Base-by-base conservation (phyloP, 495 filamentous ascomycete genomes). In the Daldinia concentrica region DNA sequence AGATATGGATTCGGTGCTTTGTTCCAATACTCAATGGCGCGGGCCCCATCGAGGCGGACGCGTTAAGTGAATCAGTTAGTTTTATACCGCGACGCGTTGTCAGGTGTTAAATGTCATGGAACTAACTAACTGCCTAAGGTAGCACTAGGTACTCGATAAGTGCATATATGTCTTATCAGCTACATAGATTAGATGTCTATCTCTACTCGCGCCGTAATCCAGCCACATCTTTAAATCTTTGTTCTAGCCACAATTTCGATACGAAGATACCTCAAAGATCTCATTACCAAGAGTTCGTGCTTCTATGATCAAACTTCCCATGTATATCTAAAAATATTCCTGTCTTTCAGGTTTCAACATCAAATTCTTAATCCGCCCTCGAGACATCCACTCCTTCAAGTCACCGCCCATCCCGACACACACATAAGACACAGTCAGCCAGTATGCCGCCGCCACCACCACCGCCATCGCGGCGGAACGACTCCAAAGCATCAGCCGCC, bases 401-500 rank as follows among this genome's bases (percentile, higher is more conserved):
- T 26, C 55, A 7, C 41, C 14, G 32, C n/a, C 22, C 37, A 48
- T 30, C 26, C 12, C 14, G 15, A 26, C 9, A 36, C 14, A 41
- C 11, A 54, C 8, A 30, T 26, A n/a, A 41, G 5, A 41, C 39
- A 6, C 15, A 41, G 15, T 17, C 52, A 41, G 39, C 26, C 52
- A 41, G 39, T 17, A 43, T 62, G 69, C 73, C 78, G 7, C 77
- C 78, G 15, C 77, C 78, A 7, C 79, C 80, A 14, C 75, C 77
- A 11, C 78, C 79, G 59, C 76, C 80, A 32, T 74, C 76, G 51
- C 74, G 78, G 58, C 76, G 74, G 37, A 70, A 71, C 57, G 71
- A 74, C 70, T 63, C 69, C 32, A 82, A 78, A 36, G 82, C 85
- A 8, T 86, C 83, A 52, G 83, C 85, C 22, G 84, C 87, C 56